phyloP scores from a whole-genome alignment of 2,329 filamentous ascomycete genomes.

The Aspergillus pseudonomiae region DNA sequence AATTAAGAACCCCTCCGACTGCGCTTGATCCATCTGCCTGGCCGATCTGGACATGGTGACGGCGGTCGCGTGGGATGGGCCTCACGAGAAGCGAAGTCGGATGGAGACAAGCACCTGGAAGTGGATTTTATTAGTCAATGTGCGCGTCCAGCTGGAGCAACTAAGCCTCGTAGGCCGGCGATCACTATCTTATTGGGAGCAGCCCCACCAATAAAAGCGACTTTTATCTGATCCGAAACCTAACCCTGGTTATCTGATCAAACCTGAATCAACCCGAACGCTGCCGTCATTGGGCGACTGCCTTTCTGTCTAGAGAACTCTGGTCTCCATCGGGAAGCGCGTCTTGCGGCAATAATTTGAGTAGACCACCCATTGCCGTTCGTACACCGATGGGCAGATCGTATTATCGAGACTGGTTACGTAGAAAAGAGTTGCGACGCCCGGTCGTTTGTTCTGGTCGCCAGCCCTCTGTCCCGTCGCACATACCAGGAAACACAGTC shows the following conservation, averaged over 20 bases:
- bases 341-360: background rate
- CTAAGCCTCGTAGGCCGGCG: background rate
- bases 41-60: background rate
- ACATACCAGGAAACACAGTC: background rate
- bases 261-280: background rate
- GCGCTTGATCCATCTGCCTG: background rate
- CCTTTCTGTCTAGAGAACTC: background rate
- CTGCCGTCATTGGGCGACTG: background rate
- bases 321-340: conserved; percentile 2
- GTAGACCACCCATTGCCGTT: background rate
- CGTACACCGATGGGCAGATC: background rate
- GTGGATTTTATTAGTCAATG: conserved; percentile 3
- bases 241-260: conserved; percentile 3
- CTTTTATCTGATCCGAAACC: conserved; percentile 4
- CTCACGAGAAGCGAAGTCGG: background rate
- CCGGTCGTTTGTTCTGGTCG: background rate
- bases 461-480: background rate
- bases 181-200: background rate
- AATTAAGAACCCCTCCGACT: background rate
- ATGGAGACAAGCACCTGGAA: background rate
- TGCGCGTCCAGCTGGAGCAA: background rate
- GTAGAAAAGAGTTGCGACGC: background rate
- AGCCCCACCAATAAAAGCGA: background rate
- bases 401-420: background rate
- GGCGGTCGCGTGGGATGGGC: conserved; percentile 1